A percentile compares a stretch with the other conserved stretches of the same genome.
These are phyloP conservation scores for Cladosporium sp. DNA, from an alignment of 2,329 filamentous ascomycete genomes.

Conservation along the genomic window DNA sequence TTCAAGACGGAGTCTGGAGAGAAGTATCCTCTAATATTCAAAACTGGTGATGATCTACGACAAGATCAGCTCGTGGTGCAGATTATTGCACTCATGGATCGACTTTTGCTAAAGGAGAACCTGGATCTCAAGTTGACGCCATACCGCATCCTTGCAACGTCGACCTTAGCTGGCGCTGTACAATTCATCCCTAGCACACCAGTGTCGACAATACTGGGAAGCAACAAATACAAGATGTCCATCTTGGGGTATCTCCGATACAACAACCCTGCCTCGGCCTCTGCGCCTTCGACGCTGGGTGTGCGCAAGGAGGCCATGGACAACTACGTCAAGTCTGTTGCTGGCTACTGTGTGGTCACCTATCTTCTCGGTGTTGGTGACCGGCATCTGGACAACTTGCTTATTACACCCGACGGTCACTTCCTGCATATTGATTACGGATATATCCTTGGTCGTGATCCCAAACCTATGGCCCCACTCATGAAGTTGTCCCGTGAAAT, in stretches of 20 bases:
- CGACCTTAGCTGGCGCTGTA: conserved; percentile 80
- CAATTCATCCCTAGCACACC: conserved; percentile 83
- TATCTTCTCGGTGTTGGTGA: conserved; percentile 96
- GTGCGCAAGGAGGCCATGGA: conserved; percentile 91
- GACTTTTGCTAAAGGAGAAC: conserved; percentile 91
- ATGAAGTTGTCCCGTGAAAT: conserved; percentile 98
- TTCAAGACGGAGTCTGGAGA: conserved; percentile 76
- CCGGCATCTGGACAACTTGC: conserved; percentile 89
- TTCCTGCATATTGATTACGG: conserved; percentile 99
- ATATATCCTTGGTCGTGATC: conserved; percentile 93
- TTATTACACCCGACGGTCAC: conserved; percentile 82
- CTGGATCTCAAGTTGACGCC: conserved; percentile 91
- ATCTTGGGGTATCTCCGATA: conserved; percentile 78
- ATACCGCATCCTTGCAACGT: conserved; percentile 93
- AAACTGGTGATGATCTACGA: conserved; percentile 90
- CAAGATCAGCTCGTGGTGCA: conserved; percentile 97
- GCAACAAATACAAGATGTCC: conserved; percentile 71
- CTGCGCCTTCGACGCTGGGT: conserved; percentile 66
- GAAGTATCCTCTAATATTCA: conserved; percentile 92
- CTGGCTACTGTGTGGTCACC: conserved; percentile 97
- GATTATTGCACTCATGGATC: conserved; percentile 97
- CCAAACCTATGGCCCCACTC: conserved; percentile 92
- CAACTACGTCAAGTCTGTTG: conserved; percentile 91
- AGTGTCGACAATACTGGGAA: conserved; percentile 68
- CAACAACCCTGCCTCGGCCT: conserved; percentile 86